A percentile compares a stretch with the other conserved stretches of the same genome.
phyloP scores from a whole-genome alignment of 177 flowering plant species.

The Vitis hybrid region DNA sequence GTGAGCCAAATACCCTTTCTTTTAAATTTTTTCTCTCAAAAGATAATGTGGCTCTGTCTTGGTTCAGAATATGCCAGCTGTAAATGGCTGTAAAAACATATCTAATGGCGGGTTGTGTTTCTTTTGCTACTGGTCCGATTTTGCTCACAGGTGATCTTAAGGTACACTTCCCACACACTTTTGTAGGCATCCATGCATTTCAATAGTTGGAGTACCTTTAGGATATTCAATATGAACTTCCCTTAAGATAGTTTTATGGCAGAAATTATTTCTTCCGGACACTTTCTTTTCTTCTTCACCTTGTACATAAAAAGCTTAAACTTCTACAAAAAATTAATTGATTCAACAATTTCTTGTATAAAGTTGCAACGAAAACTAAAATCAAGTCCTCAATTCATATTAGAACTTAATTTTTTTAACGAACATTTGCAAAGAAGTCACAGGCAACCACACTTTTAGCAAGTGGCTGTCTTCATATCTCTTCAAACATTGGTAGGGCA shows the following conservation, averaged over 20 bases:
- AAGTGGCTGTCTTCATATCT: no score
- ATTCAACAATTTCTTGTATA: no score
- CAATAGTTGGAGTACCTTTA: slow-evolving; percentile 5
- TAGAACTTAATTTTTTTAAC: no score
- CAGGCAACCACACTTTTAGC: no score
- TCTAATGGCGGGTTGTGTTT: slow-evolving; percentile 45
- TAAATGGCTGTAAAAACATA: slow-evolving; percentile 21
- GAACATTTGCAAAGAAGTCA: no score
- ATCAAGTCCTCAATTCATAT: no score
- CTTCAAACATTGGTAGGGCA: no score
- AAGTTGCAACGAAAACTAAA: no score
- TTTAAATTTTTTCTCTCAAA: slow-evolving; percentile 10
- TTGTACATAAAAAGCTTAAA: no score
- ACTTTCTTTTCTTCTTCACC: no score
- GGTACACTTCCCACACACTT: slow-evolving; percentile 29
- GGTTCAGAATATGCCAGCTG: slow-evolving; percentile 29
- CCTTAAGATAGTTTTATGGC: not conserved
- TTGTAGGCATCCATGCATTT: slow-evolving; percentile 3
- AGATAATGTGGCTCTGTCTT: slow-evolving; percentile 24
- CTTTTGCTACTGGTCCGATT: slow-evolving; percentile 27
- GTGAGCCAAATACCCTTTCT: slow-evolving; percentile 28
- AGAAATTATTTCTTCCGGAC: not conserved
- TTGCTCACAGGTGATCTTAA: slow-evolving; percentile 45
- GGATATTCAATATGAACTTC: not conserved
- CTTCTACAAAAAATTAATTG: no score